Evolutionary conservation across 345 rosid genomes (phyloP).

Genomic region (Euphorbia pulcherrima): DNA sequence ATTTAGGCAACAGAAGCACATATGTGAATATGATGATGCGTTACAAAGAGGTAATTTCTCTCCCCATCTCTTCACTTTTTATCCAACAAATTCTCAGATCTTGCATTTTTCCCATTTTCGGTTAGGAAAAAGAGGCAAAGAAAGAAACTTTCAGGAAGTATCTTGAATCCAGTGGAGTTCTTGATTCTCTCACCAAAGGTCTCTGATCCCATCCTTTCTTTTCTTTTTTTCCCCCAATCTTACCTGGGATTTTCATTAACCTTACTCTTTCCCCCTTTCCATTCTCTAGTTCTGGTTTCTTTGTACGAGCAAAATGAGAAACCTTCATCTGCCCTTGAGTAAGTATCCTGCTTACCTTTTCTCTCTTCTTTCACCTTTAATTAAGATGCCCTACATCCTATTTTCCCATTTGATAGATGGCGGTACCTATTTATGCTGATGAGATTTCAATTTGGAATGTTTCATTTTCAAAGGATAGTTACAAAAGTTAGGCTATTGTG

Average conservation of each 20-base stretch:
- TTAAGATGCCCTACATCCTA: background rate
- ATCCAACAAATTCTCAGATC: conserved; percentile 9
- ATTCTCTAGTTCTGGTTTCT: conserved; percentile 61
- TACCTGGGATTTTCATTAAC: background rate
- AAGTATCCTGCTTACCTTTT: conserved; percentile 28
- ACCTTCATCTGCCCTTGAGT: conserved; percentile 89
- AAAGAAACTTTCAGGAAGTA: conserved; percentile 89
- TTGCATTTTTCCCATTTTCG: conserved; percentile 1
- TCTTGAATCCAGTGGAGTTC: conserved; percentile 74
- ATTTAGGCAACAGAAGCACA: conserved; percentile 1
- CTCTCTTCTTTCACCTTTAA: background rate
- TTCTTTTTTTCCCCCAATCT: background rate
- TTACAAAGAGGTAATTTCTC: conserved; percentile 16
- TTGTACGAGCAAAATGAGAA: conserved; percentile 89
- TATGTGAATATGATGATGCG: conserved; percentile 25
- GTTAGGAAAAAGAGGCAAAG: conserved; percentile 81
- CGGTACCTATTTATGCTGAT: too few species aligned
- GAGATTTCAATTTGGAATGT: background rate
- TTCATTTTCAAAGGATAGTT: background rate
- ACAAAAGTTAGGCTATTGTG: background rate
- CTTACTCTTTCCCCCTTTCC: background rate
- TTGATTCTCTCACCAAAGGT: conserved; percentile 88
- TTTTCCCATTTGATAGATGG: background rate
- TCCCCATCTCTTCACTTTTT: background rate
- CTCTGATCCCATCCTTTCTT: background rate